phyloP scores from a whole-genome alignment of 164 flowering plant genomes.

The Chimonanthus salicifolius region DNA sequence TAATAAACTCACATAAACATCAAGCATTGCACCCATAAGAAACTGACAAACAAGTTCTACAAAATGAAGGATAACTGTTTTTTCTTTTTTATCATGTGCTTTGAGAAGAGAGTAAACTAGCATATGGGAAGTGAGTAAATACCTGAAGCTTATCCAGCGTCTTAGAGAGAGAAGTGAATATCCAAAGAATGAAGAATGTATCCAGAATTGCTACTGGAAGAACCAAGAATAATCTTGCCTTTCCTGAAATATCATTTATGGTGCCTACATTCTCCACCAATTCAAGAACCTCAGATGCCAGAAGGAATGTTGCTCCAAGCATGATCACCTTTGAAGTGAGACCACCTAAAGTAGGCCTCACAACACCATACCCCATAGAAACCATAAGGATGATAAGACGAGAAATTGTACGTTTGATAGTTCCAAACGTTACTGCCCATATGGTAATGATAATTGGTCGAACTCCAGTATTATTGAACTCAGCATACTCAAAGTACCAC shows the following conservation, averaged over 20 bases:
- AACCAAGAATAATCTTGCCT: constrained; percentile 80
- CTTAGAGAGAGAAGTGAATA: constrained; percentile 90
- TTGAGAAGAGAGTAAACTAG: neutral
- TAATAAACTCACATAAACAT: neutral
- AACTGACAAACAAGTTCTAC: neutral
- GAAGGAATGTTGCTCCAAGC: constrained; percentile 88
- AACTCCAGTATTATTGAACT: constrained; percentile 80
- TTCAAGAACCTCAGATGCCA: constrained; percentile 94
- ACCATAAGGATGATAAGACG: constrained; percentile 85
- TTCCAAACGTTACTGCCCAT: constrained; percentile 96
- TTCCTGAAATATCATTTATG: constrained; percentile 84
- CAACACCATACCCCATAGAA: constrained; percentile 98
- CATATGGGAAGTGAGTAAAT: constrained; percentile 9
- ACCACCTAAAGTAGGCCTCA: constrained; percentile 95
- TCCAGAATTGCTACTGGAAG: constrained; percentile 94
- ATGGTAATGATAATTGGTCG: constrained; percentile 78
- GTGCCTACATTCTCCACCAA: constrained; percentile 92
- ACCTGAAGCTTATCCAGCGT: constrained; percentile 97
- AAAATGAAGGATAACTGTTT: neutral
- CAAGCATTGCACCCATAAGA: neutral
- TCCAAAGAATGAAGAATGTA: constrained; percentile 96
- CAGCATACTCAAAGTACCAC: constrained; percentile 93
- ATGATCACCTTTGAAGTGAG: constrained; percentile 88
- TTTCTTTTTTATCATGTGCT: neutral
- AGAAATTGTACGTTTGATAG: constrained; percentile 75